These are phyloP conservation scores for Monilinia fructicola DNA, from an alignment of 2,329 filamentous ascomycete genomes.

Conservation along the genomic window DNA sequence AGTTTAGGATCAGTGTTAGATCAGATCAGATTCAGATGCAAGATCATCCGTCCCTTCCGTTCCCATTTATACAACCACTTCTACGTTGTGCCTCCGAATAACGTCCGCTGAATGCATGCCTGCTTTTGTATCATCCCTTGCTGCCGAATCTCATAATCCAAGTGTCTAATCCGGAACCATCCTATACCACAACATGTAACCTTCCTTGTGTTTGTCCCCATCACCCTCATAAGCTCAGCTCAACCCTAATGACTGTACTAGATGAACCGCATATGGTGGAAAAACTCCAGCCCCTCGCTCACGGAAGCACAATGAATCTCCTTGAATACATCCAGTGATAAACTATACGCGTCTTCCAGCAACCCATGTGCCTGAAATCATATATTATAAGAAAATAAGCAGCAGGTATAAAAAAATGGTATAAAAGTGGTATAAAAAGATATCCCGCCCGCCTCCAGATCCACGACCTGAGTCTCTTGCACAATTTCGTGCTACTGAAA, in stretches of 20 bases:
- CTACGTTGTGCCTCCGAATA: conserved; percentile 11
- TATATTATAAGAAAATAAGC: conserved; percentile 13
- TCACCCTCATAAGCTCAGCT: conserved; percentile 3
- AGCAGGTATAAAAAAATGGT: conserved; percentile 17
- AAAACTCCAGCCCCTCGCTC: background rate
- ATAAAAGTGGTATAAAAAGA: conserved; percentile 16
- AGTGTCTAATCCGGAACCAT: conserved; percentile 1
- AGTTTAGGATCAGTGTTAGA: background rate
- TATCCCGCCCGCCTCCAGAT: conserved; percentile 5
- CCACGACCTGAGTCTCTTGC: background rate
- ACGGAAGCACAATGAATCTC: background rate
- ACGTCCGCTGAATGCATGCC: conserved; percentile 6
- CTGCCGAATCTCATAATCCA: background rate
- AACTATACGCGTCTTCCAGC: conserved; percentile 3
- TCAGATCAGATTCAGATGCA: conserved; percentile 12
- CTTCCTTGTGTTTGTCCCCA: background rate
- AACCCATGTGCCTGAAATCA: conserved; percentile 5
- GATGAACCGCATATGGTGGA: background rate
- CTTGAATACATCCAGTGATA: background rate
- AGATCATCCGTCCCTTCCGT: conserved; percentile 11
- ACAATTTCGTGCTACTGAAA: conserved; percentile 4
- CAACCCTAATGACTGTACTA: background rate
- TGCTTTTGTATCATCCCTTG: background rate
- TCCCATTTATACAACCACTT: conserved; percentile 6
- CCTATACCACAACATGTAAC: conserved; percentile 1